Evolutionary conservation across 225 moss, liverwort and hornwort genomes (phyloP).

Genomic region (Pseudisothecium myosuroides): DNA sequence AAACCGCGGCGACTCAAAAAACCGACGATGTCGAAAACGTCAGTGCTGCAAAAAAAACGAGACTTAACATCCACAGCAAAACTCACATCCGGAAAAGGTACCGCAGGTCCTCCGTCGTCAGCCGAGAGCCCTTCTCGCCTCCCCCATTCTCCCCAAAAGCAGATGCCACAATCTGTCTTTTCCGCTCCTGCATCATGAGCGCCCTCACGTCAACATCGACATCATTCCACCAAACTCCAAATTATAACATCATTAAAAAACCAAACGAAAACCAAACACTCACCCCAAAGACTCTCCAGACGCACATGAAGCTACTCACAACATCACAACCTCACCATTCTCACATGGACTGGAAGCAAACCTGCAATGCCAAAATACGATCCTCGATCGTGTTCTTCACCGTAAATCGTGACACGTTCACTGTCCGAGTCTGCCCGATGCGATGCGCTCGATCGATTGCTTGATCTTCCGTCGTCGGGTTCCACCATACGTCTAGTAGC

Average conservation of each 20-base stretch:
- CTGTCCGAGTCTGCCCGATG: slow-evolving; percentile 89
- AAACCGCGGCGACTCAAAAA: neutral
- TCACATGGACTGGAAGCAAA: neutral
- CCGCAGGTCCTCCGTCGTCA: slow-evolving; percentile 69
- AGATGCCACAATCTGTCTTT: slow-evolving; percentile 86
- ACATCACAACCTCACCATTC: neutral
- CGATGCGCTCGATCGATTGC: slow-evolving; percentile 98
- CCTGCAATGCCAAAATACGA: slow-evolving; percentile 89
- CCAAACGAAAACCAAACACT: neutral
- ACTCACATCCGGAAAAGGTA: slow-evolving; percentile 59
- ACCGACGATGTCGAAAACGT: neutral
- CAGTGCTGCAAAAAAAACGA: neutral
- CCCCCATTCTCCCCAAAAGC: slow-evolving; percentile 80
- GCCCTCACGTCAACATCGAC: neutral
- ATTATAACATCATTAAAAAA: neutral
- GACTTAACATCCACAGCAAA: neutral
- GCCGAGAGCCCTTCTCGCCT: slow-evolving; percentile 64
- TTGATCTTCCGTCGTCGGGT: slow-evolving; percentile 97
- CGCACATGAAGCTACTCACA: neutral
- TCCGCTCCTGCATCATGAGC: slow-evolving; percentile 54
- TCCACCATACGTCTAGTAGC: slow-evolving; percentile 97
- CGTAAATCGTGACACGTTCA: slow-evolving; percentile 91
- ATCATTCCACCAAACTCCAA: neutral
- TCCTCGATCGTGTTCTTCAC: slow-evolving; percentile 95
- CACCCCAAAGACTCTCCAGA: neutral